Conservation (phyloP, 73 alveolate species). For the Diophrys appendiculata region DNA sequence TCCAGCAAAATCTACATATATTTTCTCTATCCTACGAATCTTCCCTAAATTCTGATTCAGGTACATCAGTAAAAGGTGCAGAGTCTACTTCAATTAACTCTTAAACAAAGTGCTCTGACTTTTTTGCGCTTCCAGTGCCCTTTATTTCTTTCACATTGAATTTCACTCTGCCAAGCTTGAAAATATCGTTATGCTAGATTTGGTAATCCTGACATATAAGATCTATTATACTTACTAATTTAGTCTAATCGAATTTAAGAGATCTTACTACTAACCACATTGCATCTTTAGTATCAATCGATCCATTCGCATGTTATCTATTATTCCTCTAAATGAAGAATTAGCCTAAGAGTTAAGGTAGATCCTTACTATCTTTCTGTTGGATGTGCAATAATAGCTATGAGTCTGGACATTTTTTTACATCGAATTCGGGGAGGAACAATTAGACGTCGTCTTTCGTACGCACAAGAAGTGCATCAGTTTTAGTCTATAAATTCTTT, state of each 20-base stretch:
- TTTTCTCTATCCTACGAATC: not conserved
- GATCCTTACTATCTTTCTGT: not conserved
- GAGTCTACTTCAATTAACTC: not conserved
- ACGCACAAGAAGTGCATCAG: not conserved
- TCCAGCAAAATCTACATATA: conserved; percentile 83
- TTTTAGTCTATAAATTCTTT: not conserved
- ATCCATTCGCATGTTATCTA: not conserved
- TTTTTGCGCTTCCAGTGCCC: conserved; percentile 9
- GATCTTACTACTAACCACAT: conserved; percentile 49
- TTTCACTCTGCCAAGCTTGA: conserved; percentile 72
- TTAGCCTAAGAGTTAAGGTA: not conserved
- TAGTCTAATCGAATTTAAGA: conserved; percentile 1
- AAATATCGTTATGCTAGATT: conserved; percentile 47
- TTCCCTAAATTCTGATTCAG: conserved; percentile 13
- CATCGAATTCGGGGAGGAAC: not conserved
- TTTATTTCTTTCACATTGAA: conserved; percentile 66
- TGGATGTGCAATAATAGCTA: not conserved
- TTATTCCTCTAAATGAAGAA: not conserved
- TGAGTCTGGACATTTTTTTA: not conserved
- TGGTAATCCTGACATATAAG: conserved; percentile 28
- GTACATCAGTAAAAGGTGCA: not conserved
- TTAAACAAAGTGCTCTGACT: not conserved
- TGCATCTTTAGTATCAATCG: not conserved
- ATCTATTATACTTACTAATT: not conserved
- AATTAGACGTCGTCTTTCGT: not conserved